Percentiles rank a stretch among this genome's conserved stretches.
Conservation (phyloP, 202 grass and related monocot species). For the Schoenoplectus triqueter region DNA sequence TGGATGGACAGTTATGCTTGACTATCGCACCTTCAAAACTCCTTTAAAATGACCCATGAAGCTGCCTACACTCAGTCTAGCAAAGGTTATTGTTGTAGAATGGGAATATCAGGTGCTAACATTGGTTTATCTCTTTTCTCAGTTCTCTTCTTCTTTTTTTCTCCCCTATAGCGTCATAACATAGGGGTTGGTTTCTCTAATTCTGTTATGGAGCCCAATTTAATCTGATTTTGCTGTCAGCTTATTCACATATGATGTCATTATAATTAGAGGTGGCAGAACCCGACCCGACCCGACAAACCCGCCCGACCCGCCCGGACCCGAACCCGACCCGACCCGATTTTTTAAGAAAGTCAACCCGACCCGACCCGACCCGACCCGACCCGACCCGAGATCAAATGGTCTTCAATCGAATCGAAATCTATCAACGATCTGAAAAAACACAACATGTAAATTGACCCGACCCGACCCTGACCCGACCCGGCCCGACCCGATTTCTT, state of each 20-base stretch:
- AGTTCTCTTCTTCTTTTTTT: conserved; percentile 19
- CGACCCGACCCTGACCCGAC: too few species aligned
- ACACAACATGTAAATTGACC: too few species aligned
- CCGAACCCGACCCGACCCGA: too few species aligned
- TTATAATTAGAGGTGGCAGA: too few species aligned
- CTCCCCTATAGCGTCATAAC: not conserved
- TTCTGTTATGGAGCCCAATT: not conserved
- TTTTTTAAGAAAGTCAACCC: too few species aligned
- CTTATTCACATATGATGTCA: not conserved
- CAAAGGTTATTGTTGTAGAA: conserved; percentile 81
- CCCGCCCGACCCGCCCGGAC: too few species aligned
- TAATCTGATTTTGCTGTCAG: not conserved
- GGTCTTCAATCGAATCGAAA: too few species aligned
- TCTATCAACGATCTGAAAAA: too few species aligned
- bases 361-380: too few species aligned
- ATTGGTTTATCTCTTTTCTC: not conserved
- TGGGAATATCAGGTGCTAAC: conserved; percentile 93
- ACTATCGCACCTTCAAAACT: conserved; percentile 93
- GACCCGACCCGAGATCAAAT: too few species aligned
- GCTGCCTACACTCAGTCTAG: conserved; percentile 64
- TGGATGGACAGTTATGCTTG: conserved; percentile 98
- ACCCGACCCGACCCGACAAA: too few species aligned
- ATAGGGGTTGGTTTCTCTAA: not conserved
- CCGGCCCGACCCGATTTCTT: too few species aligned
- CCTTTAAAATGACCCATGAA: conserved; percentile 83